Evolutionary conservation across 306 rosid genomes (phyloP).

Genomic region (Quercus cerris): DNA sequence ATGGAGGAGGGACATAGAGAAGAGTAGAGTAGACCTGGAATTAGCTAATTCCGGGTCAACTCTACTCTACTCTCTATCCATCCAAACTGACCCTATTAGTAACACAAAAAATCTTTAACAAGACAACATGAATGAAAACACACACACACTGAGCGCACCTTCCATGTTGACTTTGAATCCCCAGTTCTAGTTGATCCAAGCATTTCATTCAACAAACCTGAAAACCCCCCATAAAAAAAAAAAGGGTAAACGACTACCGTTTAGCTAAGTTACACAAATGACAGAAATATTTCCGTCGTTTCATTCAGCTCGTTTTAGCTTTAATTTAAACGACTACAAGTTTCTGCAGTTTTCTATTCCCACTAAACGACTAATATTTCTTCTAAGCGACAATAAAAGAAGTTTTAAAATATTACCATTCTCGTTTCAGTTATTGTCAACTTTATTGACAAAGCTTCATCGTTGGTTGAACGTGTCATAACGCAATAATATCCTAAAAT

Average conservation of each 20-base stretch:
- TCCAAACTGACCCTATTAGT: too few relatives aligned
- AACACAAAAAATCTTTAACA: too few relatives aligned
- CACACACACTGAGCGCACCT: constrained; percentile 42
- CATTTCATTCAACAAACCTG: constrained; percentile 82
- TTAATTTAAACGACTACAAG: too few relatives aligned
- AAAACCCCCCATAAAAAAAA: constrained; percentile 1
- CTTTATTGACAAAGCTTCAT: not conserved
- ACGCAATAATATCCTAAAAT: not conserved
- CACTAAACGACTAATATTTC: not conserved
- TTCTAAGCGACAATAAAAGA: not conserved
- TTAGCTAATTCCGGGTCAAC: too few relatives aligned
- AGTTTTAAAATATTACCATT: not conserved
- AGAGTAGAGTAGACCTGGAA: too few relatives aligned
- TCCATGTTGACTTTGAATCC: constrained; percentile 78
- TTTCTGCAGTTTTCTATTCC: not conserved
- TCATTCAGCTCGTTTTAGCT: too few relatives aligned
- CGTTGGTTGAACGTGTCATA: not conserved
- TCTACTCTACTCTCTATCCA: too few relatives aligned
- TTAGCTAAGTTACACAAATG: not conserved
- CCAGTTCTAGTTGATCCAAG: constrained; percentile 74
- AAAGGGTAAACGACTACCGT: not conserved
- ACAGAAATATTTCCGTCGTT: not conserved
- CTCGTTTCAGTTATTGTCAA: not conserved
- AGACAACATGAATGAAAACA: too few relatives aligned
- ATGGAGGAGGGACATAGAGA: too few relatives aligned